Evolutionary conservation across 2,329 filamentous ascomycete species (phyloP).

Genomic region (Akanthomyces muscarius): DNA sequence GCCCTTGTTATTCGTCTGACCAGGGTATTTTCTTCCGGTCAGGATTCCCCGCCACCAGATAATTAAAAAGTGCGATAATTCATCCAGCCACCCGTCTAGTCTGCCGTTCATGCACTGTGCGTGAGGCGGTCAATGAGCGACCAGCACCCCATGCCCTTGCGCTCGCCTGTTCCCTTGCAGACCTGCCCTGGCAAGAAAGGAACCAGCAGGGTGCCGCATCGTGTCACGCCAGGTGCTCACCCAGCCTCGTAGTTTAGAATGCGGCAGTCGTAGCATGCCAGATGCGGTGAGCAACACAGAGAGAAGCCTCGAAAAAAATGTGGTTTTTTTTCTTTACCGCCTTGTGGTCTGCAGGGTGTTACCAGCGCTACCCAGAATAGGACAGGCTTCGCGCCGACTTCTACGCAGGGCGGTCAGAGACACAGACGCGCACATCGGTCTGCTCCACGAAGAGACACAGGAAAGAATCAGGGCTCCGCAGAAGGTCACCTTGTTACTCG

Average conservation of each 20-base stretch:
- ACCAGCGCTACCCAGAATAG: slow-evolving; percentile 4
- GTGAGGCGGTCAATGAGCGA: slow-evolving; percentile 15
- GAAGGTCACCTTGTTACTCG: not conserved
- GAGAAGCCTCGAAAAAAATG: not conserved
- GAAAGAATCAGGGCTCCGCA: not conserved
- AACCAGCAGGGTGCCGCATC: not conserved
- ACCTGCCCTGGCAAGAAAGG: not conserved
- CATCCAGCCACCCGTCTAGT: slow-evolving; percentile 10
- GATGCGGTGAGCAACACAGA: slow-evolving; percentile 6
- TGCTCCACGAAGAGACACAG: slow-evolving; percentile 7
- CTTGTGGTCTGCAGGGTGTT: slow-evolving; percentile 6
- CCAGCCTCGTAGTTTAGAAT: slow-evolving; percentile 12
- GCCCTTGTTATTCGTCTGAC: slow-evolving; percentile 1
- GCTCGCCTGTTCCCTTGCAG: not conserved
- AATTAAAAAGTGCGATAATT: slow-evolving; percentile 2
- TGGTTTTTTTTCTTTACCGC: not conserved
- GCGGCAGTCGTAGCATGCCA: not conserved
- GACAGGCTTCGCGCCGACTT: not conserved
- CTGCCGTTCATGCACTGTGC: slow-evolving; percentile 14
- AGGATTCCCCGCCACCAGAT: slow-evolving; percentile 9
- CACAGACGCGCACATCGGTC: not conserved
- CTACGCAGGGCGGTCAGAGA: slow-evolving; percentile 8
- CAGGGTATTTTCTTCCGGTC: not conserved
- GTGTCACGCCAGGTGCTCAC: not conserved
- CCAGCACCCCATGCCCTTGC: slow-evolving; percentile 4